Evolutionary conservation across 2,329 filamentous ascomycete species (phyloP), one percentile per base, ranked within the genome.

Genomic region (Alternaria sp.): DNA sequence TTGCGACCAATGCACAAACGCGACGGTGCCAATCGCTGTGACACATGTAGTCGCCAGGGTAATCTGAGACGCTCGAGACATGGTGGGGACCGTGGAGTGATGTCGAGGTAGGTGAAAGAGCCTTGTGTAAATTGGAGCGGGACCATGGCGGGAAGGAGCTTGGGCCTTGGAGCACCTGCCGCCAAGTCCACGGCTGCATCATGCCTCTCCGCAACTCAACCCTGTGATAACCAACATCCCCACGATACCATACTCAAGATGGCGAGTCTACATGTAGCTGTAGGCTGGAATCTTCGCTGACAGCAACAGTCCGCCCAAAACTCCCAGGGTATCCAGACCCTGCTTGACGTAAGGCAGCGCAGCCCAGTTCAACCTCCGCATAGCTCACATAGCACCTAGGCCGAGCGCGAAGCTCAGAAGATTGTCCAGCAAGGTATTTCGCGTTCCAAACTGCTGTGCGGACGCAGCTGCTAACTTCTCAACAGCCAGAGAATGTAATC

Each of bases 401-500:
- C 95, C 74, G 95, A 99, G 87, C 91, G 93, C 82, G 94, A 98
- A 81, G 95, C 95, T 63, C 94, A 97, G 83, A 97, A 97, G 87
- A 99, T 99, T 80, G 94, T 99, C 59, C 94, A 98, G 81, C 93
- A 95, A 87, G 92, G 94, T 96, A 80, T 62, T 83, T 79, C 12
- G 5, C 20, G 34, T 8, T 8, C 18, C 3, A 26, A n/a, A 2
- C 7, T 7, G n/a, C 18, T 9, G 2, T 47, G 4, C 3, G n/a
- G 14, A 34, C 41, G 20, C 39, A 12, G 22, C 28, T 38, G 20
- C 66, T 77, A 69, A 74, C 58, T 43, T 3, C 4, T 8, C 2
- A 9, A 12, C 54, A 96, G 92, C 93, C 75, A 88, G 93, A 88
- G 93, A 96, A 88, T 96, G 93, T 96, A 88, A 79, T 76, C 14